Base-by-base conservation (phyloP, 495 filamentous ascomycete genomes). In the Collariella sp. region DNA sequence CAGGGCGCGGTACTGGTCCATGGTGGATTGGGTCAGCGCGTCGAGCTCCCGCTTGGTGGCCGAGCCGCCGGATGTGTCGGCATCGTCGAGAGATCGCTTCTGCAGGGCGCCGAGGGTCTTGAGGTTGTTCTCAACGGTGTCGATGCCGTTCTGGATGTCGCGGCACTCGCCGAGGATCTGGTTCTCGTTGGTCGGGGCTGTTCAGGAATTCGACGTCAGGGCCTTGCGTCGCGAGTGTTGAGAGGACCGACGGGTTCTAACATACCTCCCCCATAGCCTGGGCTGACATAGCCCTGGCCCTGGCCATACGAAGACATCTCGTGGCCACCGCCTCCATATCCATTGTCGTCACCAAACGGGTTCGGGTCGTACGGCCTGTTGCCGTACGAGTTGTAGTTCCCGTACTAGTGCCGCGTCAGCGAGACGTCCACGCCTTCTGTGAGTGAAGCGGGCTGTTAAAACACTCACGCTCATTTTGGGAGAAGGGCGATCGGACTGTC, bases 131-230 rank as follows among this genome's bases (percentile, higher is more conserved):
- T 95, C 82, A 50, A 95, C 78, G 52, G 79, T 74, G 58, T 91
- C 82, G 57, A 96, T 86, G 34, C 80, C 85, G 46, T 78, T 76
- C 69, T 86, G 83, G 70, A 95, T 84, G 38, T 85, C 80, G 19
- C 79, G 76, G 73, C 88, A 89, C 65, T 94, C 86, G 70, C 93
- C 86, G 43, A 96, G 77, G 61, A 94, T 83, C 38, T 79, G 78
- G 62, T 84, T 89, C 20, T 87, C 33, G 50, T 20, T 39, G 81
- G 57, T 84, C 83, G 7, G 13, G 35, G 48, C 2, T 35, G 35
- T 50, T 35, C 1, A 0, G n/a, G 40, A 7, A 16, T 15, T 12
- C 13, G n/a, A 19, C n/a, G 34, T 50, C 31, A 50, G 48, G 23
- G 7, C 4, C 1, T 20, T 31, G 26, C 15, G 3, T 20, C 16